These are phyloP conservation scores for Hibiscus syriacus DNA, from an alignment of 345 rosid genomes.

Conservation along the genomic window DNA sequence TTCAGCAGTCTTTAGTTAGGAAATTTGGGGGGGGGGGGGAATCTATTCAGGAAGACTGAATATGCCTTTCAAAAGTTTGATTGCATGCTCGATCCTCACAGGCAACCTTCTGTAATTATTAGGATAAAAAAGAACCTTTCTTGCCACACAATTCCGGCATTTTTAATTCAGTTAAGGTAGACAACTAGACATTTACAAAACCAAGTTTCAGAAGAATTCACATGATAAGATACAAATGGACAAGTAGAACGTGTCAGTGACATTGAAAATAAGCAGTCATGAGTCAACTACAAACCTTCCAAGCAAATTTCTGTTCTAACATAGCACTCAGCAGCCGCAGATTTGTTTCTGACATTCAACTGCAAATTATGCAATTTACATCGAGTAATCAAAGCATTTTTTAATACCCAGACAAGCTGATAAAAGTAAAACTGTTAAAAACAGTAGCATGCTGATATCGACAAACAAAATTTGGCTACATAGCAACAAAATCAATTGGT, in stretches of 20 bases:
- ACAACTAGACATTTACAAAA: constrained; percentile 5
- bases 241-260: neutral
- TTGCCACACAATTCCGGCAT: neutral
- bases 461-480: neutral
- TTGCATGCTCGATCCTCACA: neutral
- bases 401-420: neutral
- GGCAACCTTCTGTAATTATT: neutral
- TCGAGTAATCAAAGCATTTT: constrained; percentile 9
- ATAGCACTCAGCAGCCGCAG: constrained; percentile 91
- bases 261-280: neutral
- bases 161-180: constrained; percentile 1
- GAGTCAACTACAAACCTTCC: constrained; percentile 62
- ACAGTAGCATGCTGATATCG: constrained; percentile 3
- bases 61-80: neutral
- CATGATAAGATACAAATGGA: neutral
- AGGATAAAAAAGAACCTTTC: neutral
- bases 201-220: constrained; percentile 4
- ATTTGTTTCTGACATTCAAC: constrained; percentile 91
- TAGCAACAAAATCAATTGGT: neutral
- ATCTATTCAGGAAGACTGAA: neutral
- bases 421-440: constrained; percentile 8
- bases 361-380: constrained; percentile 31
- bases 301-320: constrained; percentile 84
- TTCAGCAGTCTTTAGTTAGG: neutral
- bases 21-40: neutral